Evolutionary conservation across 2,329 filamentous ascomycete species (phyloP), one percentile per base, ranked within the genome.

Genomic region (Acephala macrosclerotiorum): DNA sequence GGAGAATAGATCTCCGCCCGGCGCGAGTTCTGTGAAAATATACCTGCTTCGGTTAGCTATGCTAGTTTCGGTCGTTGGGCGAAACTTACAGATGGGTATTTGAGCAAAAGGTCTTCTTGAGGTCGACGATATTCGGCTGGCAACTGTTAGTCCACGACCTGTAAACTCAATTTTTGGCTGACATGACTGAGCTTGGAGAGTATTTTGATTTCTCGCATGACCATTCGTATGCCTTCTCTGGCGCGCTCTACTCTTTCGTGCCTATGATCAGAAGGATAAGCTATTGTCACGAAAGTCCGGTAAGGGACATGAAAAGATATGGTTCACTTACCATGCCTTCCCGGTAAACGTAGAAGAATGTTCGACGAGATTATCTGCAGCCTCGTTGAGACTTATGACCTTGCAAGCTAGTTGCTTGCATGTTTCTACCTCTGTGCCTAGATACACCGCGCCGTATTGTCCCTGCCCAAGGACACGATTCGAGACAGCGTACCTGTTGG

Each of bases 321-420:
- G n/a, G n/a, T n/a, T n/a, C n/a, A n/a, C n/a, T n/a, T n/a, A n/a
- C n/a, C 58, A 66, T 40, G 49, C 64, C 60, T 20, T 26, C 29
- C 42, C 40, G 25, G 33, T 16, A 4, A 35, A 51, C 36, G 35
- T 11, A 40, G 49, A 38, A 18, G 22, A 53, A 33, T 33, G 49
- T 16, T 53, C 49, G 9, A 6, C 49, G 12, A 53, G 49, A n/a
- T 59, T 56, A 6, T 61, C 14, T 20, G 55, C 62, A 20, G 62
- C 58, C 18, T 58, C 20, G 3, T 80, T 78, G 1, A 90, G 72
- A 61, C 85, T 80, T 60, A 91, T 79, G 9, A 92, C 77, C 72
- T 93, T 93, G 79, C 91, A 93, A 12, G 89, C 89, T 22, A 92
- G 69, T 71, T 93, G 91, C 63, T 81, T 82, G 42, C 82, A 80